phyloP scores from a whole-genome alignment of 129 eudicot genomes.

The Logfia minima region DNA sequence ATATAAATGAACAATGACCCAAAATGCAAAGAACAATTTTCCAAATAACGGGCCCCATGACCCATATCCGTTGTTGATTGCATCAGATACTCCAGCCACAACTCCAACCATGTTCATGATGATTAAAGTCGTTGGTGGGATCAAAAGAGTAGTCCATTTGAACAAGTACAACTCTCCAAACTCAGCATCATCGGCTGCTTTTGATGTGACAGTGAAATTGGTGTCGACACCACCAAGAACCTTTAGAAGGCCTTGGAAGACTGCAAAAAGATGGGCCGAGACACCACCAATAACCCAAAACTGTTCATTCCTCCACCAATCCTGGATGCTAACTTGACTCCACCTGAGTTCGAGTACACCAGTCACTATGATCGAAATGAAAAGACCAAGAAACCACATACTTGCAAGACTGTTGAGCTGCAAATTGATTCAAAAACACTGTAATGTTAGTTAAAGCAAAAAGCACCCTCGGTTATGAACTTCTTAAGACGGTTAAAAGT shows the following conservation, averaged over 20 bases:
- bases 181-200: slow-evolving; percentile 85
- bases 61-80: slow-evolving; percentile 94
- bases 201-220: slow-evolving; percentile 82
- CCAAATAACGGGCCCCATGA: slow-evolving; percentile 98
- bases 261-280: slow-evolving; percentile 96
- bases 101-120: slow-evolving; percentile 95
- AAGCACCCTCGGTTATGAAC: background rate
- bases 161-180: slow-evolving; percentile 94
- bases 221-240: slow-evolving; percentile 98
- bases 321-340: slow-evolving; percentile 95
- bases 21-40: slow-evolving; percentile 80
- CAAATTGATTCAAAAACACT: slow-evolving; percentile 17
- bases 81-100: slow-evolving; percentile 93
- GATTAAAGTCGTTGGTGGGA: slow-evolving; percentile 90
- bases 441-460: background rate
- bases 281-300: slow-evolving; percentile 99
- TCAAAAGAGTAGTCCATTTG: slow-evolving; percentile 97
- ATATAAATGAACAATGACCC: slow-evolving; percentile 93
- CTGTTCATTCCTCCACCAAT: slow-evolving; percentile 97
- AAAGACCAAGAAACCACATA: slow-evolving; percentile 93
- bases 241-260: slow-evolving; percentile 92
- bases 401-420: slow-evolving; percentile 93
- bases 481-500: background rate
- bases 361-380: slow-evolving; percentile 75
- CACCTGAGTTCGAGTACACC: slow-evolving; percentile 93